Base-by-base conservation (phyloP, 2,329 filamentous ascomycete species). In the Clonostachys chloroleuca region DNA sequence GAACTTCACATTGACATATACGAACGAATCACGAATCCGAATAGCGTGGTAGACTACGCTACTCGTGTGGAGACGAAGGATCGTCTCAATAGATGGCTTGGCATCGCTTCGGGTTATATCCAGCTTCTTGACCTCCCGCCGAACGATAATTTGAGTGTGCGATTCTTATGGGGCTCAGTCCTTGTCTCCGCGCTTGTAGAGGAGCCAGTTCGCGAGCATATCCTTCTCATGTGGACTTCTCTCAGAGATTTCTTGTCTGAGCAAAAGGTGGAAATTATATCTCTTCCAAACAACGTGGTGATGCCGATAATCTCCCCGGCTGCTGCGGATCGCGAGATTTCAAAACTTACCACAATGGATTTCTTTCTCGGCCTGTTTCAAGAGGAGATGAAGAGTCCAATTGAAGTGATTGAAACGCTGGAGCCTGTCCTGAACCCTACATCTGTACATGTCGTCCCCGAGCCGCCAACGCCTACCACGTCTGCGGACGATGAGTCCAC, bases 341-440 rank as follows among this genome's bases (percentile, higher is more conserved):
- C 89, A 12, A 91, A 92, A 57, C 77, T 97, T 34, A 96, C 89
- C 13, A 97, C 92, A 1, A 94, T 95, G 81, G 92, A 96, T 60
- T 97, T 97, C 64, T 97, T 99, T 65, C 77, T 91, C 44, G 89
- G 85, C 36, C 80, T 99, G 1, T 97, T 97, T 61, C 87, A 89
- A 50, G 84, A 91, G 34, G 87, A 94, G 48, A 80, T 85, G 49
- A 83, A 86, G 42, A 86, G 96, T 55, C 89, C 92, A 0, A 80
- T 92, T 12, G 79, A 85, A 6, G 82, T 96, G 17, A 96, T 99
- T 49, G 91, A 96, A 59, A 94, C 85, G 30, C 72, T 99, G 35
- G 94, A 99, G 59, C 94, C 94, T 5, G 87, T 99, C 10, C 73
- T 99, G 6, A 92, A 96, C 52, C 84, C 87, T 1, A 70, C 77